Conservation (phyloP, 1,139 yeast species). For the Candida tunisiensis region DNA sequence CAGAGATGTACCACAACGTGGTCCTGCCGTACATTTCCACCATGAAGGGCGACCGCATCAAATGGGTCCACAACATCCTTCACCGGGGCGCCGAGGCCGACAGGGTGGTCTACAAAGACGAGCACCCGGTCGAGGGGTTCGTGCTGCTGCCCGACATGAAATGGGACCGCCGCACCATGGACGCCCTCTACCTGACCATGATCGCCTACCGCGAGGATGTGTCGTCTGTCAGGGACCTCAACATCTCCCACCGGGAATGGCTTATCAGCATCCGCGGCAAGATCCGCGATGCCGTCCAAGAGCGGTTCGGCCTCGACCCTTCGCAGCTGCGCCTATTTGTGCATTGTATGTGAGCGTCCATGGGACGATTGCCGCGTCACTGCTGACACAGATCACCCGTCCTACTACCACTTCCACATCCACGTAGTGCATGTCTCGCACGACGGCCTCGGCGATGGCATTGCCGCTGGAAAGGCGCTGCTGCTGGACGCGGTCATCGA, state of each 20-base stretch:
- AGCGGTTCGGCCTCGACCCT: conserved; percentile 24
- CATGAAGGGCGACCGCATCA: conserved; percentile 60
- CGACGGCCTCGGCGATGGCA: conserved; percentile 66
- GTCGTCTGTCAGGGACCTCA: conserved; percentile 63
- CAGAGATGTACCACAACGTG: conserved; percentile 41
- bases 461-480: no score
- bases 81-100: conserved; percentile 77
- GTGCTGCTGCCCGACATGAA: conserved; percentile 33
- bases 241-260: conserved; percentile 38
- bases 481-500: conserved; percentile 72
- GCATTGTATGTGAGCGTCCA: conserved; percentile 27
- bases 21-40: conserved; percentile 66
- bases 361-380: conserved; percentile 1
- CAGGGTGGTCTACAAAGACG: conserved; percentile 46
- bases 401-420: conserved; percentile 87
- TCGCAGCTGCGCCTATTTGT: conserved; percentile 57
- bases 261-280: conserved; percentile 28
- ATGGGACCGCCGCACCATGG: conserved; percentile 72
- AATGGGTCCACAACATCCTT: conserved; percentile 85
- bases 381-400: conserved; percentile 46
- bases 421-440: conserved; percentile 72
- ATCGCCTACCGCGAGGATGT: conserved; percentile 60
- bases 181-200: conserved; percentile 59
- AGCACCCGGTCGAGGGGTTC: conserved; percentile 34
- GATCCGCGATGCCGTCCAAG: conserved; percentile 31